These are phyloP conservation scores for Diaporthe citriasiana DNA, from an alignment of 2,329 filamentous ascomycete species.

Conservation along the genomic window DNA sequence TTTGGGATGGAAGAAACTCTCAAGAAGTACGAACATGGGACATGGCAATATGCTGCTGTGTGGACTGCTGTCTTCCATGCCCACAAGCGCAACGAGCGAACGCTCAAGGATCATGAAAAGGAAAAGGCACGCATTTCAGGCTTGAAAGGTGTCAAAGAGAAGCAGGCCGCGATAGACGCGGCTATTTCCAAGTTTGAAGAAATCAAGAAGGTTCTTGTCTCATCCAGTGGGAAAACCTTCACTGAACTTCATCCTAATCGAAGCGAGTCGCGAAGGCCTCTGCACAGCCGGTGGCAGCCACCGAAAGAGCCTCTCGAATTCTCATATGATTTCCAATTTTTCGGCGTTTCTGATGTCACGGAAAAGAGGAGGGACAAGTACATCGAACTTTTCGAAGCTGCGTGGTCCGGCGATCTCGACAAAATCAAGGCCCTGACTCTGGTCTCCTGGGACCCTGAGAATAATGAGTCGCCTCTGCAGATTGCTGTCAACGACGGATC, in stretches of 20 bases:
- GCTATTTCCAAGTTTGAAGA: slow-evolving; percentile 66
- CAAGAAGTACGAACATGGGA: slow-evolving; percentile 62
- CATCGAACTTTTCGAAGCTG: slow-evolving; percentile 77
- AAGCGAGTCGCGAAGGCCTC: slow-evolving; percentile 45
- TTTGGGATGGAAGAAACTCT: slow-evolving; percentile 67
- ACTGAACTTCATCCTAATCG: slow-evolving; percentile 72
- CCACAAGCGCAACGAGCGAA: slow-evolving; percentile 52
- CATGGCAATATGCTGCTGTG: slow-evolving; percentile 72
- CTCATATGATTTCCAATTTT: slow-evolving; percentile 66
- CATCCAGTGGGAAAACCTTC: slow-evolving; percentile 76
- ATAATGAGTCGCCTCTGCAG: slow-evolving; percentile 71
- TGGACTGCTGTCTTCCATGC: slow-evolving; percentile 54
- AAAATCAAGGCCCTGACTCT: slow-evolving; percentile 76
- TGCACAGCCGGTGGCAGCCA: slow-evolving; percentile 6
- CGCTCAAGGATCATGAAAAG: slow-evolving; percentile 53
- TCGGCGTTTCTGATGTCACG: slow-evolving; percentile 66
- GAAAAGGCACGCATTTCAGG: slow-evolving; percentile 51
- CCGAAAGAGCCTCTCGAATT: slow-evolving; percentile 56
- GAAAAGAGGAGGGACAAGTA: slow-evolving; percentile 71
- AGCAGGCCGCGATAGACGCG: slow-evolving; percentile 67
- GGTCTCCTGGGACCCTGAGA: slow-evolving; percentile 67
- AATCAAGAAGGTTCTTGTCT: slow-evolving; percentile 68
- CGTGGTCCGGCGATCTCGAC: slow-evolving; percentile 77
- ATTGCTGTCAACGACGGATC: slow-evolving; percentile 70
- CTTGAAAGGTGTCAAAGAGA: slow-evolving; percentile 59